These are phyloP conservation scores for Gossypium bickii DNA, from an alignment of 345 rosid genomes.

Conservation along the genomic window DNA sequence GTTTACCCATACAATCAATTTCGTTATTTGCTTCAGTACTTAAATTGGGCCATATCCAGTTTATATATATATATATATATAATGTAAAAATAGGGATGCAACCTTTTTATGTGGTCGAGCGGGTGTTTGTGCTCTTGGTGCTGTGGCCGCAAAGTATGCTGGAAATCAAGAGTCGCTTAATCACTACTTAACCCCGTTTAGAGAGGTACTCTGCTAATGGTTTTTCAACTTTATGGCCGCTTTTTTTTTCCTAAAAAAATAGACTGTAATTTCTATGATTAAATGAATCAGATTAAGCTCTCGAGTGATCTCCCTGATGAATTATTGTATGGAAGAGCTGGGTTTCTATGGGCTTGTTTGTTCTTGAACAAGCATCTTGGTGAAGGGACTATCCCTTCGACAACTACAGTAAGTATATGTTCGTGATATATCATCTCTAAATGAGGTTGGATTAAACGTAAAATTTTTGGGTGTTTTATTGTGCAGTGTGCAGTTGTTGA, in stretches of 20 bases:
- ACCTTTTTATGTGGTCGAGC: conserved; percentile 60
- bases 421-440: not conserved
- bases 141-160: conserved; percentile 51
- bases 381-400: conserved; percentile 41
- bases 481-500: conserved; percentile 42
- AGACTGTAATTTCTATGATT: not conserved
- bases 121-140: conserved; percentile 72
- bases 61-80: not conserved
- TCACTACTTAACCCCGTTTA: conserved; percentile 39
- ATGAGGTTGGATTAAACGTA: not conserved
- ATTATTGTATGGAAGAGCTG: conserved; percentile 61
- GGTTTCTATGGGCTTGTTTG: conserved; percentile 58
- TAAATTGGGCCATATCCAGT: not conserved
- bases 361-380: conserved; percentile 50
- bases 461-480: not conserved
- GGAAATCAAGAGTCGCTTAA: conserved; percentile 34
- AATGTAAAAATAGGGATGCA: conserved; percentile 33
- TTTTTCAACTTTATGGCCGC: not conserved
- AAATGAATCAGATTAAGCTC: conserved; percentile 44
- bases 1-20: not conserved
- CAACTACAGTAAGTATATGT: conserved; percentile 38
- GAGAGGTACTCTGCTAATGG: conserved; percentile 27
- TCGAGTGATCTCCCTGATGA: conserved; percentile 45
- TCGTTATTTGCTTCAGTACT: not conserved
- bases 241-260: not conserved